Base-by-base conservation (phyloP, 768 basidiomycete species). In the Hydnomerulius pinastri region DNA sequence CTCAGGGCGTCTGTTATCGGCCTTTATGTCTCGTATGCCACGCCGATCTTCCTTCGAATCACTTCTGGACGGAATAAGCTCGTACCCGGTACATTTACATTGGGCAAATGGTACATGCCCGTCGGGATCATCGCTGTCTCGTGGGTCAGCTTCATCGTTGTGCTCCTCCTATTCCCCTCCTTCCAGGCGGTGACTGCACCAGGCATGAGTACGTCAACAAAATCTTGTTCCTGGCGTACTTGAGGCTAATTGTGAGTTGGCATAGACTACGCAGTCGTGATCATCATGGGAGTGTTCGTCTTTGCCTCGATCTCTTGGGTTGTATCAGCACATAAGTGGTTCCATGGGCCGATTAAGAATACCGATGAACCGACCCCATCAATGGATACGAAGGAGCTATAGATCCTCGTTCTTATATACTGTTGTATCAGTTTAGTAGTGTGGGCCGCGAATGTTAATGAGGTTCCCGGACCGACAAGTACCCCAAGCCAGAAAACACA, bases 211-310 rank as follows among this genome's bases (percentile, higher is more conserved):
- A 53, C 59, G 79, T 74, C 41, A n/a, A 3, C 21, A n/a, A n/a
- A n/a, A n/a, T n/a, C n/a, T n/a, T 43, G 29, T 9, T 23, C 6
- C 2, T 33, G 11, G 17, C 20, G 23, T 21, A 9, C 24, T 25
- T 18, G 18, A 6, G 39, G 62, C 35, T 28, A 18, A 57, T 18
- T 32, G 39, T 35, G 29, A 45, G 17, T 23, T 12, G 12, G n/a
- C n/a, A n/a, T 54, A 89, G 87, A 88, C 61, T 87, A 87, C 58
- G 75, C 85, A 1, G 78, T 86, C 24, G 83, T 87, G 11, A 79
- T 87, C 48, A 77, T 87, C 60, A 73, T 77, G 71, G 71, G 70
- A 1, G 84, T 88, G 4, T 85, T 87, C 62, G 60, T 85, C 13
- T 86, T 87, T 56, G 82, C 87, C 1, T 67, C 79, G 1, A 46